Conservation (phyloP, 1,139 yeast genomes). For the Magnusiomyces tetraspermus region DNA sequence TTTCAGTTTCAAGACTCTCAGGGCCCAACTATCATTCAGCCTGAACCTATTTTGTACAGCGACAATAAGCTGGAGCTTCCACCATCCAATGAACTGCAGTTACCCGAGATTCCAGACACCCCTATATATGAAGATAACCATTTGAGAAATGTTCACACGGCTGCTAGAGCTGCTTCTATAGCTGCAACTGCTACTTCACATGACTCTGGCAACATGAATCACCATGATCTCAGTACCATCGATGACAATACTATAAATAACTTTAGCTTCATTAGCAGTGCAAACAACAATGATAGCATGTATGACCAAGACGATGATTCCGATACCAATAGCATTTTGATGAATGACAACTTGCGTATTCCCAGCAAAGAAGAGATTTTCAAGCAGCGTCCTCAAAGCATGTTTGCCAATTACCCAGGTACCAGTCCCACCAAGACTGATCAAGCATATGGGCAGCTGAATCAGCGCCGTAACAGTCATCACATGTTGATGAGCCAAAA, state of each 20-base stretch:
- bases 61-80: not conserved
- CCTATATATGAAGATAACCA: conserved; percentile 6
- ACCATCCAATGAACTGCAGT: not conserved
- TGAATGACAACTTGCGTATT: not conserved
- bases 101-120: conserved; percentile 8
- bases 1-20: not conserved
- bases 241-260: not conserved
- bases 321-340: not conserved
- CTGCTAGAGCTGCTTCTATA: not conserved
- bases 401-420: not conserved
- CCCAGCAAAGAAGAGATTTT: not conserved
- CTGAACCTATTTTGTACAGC: not conserved
- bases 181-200: conserved; percentile 1
- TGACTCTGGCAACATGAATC: not conserved
- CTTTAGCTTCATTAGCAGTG: not conserved
- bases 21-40: not conserved
- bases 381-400: not conserved
- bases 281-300: not conserved
- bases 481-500: not conserved
- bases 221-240: not conserved
- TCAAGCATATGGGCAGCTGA: not conserved
- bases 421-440: not conserved
- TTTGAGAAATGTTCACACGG: not conserved
- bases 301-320: not conserved
- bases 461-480: not conserved